These are phyloP conservation scores for Paecilomyces dactylethromorphus DNA, from an alignment of 2,329 filamentous ascomycete genomes.

Conservation along the genomic window DNA sequence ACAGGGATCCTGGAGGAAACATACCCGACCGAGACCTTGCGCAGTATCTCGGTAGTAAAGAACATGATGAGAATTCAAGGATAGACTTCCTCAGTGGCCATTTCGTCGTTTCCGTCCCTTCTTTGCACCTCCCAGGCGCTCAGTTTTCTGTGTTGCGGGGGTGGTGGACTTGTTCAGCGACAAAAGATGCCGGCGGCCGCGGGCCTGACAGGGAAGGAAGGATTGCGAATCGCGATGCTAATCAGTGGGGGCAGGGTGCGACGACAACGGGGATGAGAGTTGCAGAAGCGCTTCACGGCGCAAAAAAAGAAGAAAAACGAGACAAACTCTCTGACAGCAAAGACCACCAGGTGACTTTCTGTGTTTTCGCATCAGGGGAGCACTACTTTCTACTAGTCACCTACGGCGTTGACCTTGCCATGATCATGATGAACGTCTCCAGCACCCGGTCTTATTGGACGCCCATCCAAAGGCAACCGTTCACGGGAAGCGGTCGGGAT, in stretches of 20 bases:
- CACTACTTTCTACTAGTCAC: not conserved
- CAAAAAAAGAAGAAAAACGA: not conserved
- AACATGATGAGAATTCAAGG: not conserved
- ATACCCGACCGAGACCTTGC: constrained; percentile 26
- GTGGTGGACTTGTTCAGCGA: not conserved
- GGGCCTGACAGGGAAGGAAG: not conserved
- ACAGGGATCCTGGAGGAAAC: not conserved
- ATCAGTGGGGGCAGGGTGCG: not conserved
- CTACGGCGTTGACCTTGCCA: not conserved
- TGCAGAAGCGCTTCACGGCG: not conserved
- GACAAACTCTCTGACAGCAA: not conserved
- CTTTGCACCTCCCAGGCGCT: not conserved
- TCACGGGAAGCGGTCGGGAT: not conserved
- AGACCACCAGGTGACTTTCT: not conserved
- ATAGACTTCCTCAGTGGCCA: not conserved
- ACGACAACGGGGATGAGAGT: not conserved
- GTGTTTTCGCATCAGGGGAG: not conserved
- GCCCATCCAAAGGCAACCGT: not conserved
- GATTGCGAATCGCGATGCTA: not conserved
- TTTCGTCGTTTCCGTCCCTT: not conserved
- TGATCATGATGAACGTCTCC: not conserved
- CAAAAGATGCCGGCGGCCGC: not conserved
- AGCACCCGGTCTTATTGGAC: not conserved
- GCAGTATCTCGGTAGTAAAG: not conserved
- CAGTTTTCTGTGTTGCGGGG: not conserved